Evolutionary conservation across 2,329 filamentous ascomycete genomes (phyloP), one percentile per base, ranked within the genome.

Genomic region (Clarireedia hainanense): DNA sequence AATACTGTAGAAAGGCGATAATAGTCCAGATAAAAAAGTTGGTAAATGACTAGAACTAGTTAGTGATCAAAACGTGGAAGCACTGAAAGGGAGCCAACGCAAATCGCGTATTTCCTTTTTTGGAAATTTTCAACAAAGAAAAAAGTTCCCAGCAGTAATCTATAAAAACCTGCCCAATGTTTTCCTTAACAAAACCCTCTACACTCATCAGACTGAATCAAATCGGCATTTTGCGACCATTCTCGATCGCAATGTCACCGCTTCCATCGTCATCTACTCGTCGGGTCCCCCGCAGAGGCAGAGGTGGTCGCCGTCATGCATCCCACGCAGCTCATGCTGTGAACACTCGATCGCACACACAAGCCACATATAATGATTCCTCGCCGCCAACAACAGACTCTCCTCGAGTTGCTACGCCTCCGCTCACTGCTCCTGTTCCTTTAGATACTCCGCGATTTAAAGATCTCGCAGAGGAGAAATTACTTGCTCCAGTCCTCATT

Each of bases 401-500:
- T 47, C 60, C 49, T 34, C 59, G 64, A 58, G 67, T 68, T n/a
- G 57, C 68, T 0, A 68, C 69, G 46, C 71, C 72, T 43, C 65
- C 69, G 27, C 68, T 74, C 26, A 68, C 69, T 10, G 70, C 69
- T 49, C 57, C 67, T 12, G 68, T 76, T 2, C 75, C 75, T 5
- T 62, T 70, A 3, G 75, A 75, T 61, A 75, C 73, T 4, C 74
- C 74, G 36, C 68, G 73, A 43, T 80, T 80, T 62, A 69, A 71
- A 51, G 75, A 78, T 30, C 69, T 80, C 6, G 67, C 68, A 48
- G 70, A 69, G 24, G 66, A 71, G 52, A 71, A 70, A 57, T 65
- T 75, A 23, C 72, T 80, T 39, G 68, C 80, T 61, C 74, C 75
- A 2, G 64, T 71, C 34, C 66, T 81, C 43, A 67, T 81, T 20